Base-by-base conservation (phyloP, 2,329 filamentous ascomycete species). In the Pseudovirgaria hyperparasitica region DNA sequence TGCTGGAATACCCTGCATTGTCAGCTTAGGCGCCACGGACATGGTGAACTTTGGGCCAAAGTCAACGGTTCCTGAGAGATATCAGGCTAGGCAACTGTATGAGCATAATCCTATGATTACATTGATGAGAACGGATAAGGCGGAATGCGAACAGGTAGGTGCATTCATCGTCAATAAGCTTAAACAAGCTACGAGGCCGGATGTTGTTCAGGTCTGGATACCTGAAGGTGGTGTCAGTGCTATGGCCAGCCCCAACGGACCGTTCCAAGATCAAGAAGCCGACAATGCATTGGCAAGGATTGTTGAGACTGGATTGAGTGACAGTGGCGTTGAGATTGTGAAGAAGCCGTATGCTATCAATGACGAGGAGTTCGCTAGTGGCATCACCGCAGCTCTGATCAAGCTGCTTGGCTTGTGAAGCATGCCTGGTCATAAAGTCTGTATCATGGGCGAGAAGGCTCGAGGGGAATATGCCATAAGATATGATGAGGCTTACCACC, bases 21-120 rank as follows among this genome's bases (percentile, higher is more conserved):
- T 75, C 6, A 58, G 51, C 6, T 42, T 63, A 2, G 63, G 63
- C 4, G 63, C 63, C 1, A 55, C 52, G 2, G 57, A 60, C 18
- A 56, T 57, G 51, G 47, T 68, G 12, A 78, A 78, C 36, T 80
- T 79, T 40, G 75, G 75, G 0, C 62, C 70, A 0, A 53, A 39
- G 21, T 43, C 47, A 1, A 70, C 62, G 0, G 60, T 79, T 1
- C 76, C 76, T 0, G 58, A 66, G 27, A 56, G 57, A 25, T 76
- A 70, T 36, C 41, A 45, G 4, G 41, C 48, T 2, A 57, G 73
- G 16, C 57, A 57, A 12, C 46, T 79, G n/a, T 63, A 68, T 37
- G 66, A 71, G 40, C 76, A 82, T 42, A 82, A 81, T 41, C 62
- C 72, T 0, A 62, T 63, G 0, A 68, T 80, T 1, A 82, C 76